These are phyloP conservation scores for Russula brevipes DNA, from an alignment of 768 basidiomycete species.

Conservation along the genomic window DNA sequence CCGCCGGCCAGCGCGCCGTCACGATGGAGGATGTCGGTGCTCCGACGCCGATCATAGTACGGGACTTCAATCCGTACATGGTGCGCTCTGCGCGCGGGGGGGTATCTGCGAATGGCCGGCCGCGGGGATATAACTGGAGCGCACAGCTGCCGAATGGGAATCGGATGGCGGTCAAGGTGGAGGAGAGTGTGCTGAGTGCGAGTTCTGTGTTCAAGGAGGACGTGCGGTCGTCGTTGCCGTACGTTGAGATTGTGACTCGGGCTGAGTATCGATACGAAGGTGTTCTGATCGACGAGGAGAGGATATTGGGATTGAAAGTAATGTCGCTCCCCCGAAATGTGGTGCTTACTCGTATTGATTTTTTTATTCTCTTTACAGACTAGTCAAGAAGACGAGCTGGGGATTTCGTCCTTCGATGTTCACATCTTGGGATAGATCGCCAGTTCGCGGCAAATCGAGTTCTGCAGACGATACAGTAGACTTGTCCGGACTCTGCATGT, in stretches of 20 bases:
- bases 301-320: conserved; percentile 31
- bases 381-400: conserved; percentile 8
- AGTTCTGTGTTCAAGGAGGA: conserved; percentile 23
- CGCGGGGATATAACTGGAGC: conserved; percentile 1
- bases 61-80: conserved; percentile 28
- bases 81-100: conserved; percentile 15
- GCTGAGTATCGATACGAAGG: conserved; percentile 26
- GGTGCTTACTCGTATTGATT: background rate
- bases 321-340: no score
- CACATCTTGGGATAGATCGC: conserved; percentile 16
- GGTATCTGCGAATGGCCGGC: background rate
- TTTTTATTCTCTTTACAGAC: conserved; percentile 3
- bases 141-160: conserved; percentile 11
- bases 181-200: conserved; percentile 1
- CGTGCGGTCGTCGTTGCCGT: conserved; percentile 27
- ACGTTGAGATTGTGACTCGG: conserved; percentile 26
- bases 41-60: conserved; percentile 21
- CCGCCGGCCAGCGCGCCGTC: conserved; percentile 31
- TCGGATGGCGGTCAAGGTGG: conserved; percentile 6
- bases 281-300: conserved; percentile 31
- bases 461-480: no score
- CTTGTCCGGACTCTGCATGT: no score
- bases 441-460: no score
- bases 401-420: conserved; percentile 18
- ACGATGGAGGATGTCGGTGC: conserved; percentile 2